Conservation (phyloP, 257 asterid species). For the Leonotis leonurus region DNA sequence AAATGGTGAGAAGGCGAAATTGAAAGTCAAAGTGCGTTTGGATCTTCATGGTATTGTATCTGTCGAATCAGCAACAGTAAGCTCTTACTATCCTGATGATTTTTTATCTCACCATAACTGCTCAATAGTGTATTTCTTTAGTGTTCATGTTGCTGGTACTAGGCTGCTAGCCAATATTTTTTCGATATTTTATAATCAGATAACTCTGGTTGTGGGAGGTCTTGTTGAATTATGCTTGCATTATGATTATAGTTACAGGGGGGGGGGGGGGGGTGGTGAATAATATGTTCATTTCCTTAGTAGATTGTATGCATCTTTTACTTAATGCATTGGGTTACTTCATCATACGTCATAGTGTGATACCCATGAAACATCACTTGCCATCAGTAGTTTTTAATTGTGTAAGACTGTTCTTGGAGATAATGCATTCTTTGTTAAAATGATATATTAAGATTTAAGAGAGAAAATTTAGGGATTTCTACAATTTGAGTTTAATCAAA, state of each 20-base stretch:
- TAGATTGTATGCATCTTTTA: neutral
- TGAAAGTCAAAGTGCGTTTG: conserved; percentile 77
- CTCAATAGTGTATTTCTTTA: neutral
- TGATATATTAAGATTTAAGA: neutral
- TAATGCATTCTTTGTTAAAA: neutral
- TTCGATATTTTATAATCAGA: neutral
- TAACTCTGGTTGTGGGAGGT: neutral
- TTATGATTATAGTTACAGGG: neutral
- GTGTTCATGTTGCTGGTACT: neutral
- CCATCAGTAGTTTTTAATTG: neutral
- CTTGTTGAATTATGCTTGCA: neutral
- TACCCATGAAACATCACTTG: neutral
- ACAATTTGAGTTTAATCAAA: neutral
- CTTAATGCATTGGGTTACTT: neutral
- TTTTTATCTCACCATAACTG: neutral
- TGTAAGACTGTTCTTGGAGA: too few species aligned
- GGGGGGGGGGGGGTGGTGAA: neutral
- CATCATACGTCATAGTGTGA: neutral
- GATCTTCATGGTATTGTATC: conserved; percentile 83
- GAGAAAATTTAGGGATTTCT: neutral
- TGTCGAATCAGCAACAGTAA: conserved; percentile 75
- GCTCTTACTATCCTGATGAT: conserved; percentile 12
- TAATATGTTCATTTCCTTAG: neutral
- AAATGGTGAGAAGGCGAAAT: conserved; percentile 55
- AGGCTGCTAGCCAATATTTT: too few species aligned